Base-by-base conservation (phyloP, 441 rosid species). In the Pelargonium citronellum region DNA sequence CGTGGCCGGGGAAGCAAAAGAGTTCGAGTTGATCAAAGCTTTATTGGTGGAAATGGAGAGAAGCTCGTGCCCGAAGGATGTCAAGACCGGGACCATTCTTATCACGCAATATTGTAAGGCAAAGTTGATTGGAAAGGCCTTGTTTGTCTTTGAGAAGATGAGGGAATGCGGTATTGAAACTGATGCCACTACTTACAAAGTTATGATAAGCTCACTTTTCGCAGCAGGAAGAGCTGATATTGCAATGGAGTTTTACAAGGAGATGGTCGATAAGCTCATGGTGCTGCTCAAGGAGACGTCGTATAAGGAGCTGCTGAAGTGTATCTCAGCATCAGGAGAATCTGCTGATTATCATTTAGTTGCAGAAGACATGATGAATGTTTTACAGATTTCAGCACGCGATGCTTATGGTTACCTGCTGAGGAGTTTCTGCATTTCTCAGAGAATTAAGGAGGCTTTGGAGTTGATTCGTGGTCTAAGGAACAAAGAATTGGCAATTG, bases 401-500 rank as follows among this genome's bases (percentile, higher is more conserved):
- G 85, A 85, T 66, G 95, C 76, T 61, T 81, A 78, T 71, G 76
- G 84, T 76, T 77, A 71, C 73, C 68, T 85, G 76, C 83, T 90
- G 67, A 87, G 82, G 80, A 85, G 95, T 68, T 87, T 83, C 41
- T 92, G 97, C 67, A 57, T 83, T 63, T 84, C 90, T 4, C 87
- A 89, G 74, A 87, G 83, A 80, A 84, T 92, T 11, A 86, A 69
- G 75, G 96, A 89, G 71, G 92, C 92, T 30, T 66, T 92, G 69
- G 88, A 82, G 74, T 73, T 86, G 74, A 85, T 90, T 69, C 86
- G 82, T 13, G 83, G 81, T 67, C 83, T 92, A 11, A 90, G 87
- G 71, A 79, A 65, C 64, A 87, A 84, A 76, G 80, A 73, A 19
- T 57, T 82, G 44, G 53, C 77, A 16, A 62, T 88, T 10, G 86